A percentile compares a stretch with the other conserved stretches of the same genome.
Evolutionary conservation across 2,329 filamentous ascomycete species (phyloP).

Genomic region (Aspergillus sp.): DNA sequence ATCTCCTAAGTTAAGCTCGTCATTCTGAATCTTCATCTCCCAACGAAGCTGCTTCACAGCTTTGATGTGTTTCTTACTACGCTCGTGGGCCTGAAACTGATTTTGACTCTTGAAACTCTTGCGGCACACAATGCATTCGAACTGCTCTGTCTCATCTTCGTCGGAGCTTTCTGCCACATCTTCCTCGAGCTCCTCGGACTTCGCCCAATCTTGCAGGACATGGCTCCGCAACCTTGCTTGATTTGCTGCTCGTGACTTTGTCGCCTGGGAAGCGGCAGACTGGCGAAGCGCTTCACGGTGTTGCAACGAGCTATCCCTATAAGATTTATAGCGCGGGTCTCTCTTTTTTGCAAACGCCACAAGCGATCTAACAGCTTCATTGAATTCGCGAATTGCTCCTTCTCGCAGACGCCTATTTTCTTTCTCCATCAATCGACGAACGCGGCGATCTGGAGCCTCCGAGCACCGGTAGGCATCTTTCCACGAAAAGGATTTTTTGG

Average conservation of each 20-base stretch:
- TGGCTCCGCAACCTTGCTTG: slow-evolving; percentile 67
- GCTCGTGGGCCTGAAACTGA: slow-evolving; percentile 87
- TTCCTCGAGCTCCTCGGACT: slow-evolving; percentile 55
- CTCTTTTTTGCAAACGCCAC: slow-evolving; percentile 88
- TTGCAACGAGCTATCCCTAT: slow-evolving; percentile 74
- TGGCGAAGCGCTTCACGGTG: slow-evolving; percentile 75
- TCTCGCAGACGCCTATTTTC: slow-evolving; percentile 86
- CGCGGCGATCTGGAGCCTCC: slow-evolving; percentile 81
- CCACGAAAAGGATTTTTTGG: slow-evolving; percentile 85
- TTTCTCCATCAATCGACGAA: slow-evolving; percentile 87
- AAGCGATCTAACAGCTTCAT: slow-evolving; percentile 83
- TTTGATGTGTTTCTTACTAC: slow-evolving; percentile 94
- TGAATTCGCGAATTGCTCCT: slow-evolving; percentile 82
- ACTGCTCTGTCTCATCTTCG: slow-evolving; percentile 53
- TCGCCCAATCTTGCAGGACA: slow-evolving; percentile 74
- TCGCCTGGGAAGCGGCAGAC: slow-evolving; percentile 79
- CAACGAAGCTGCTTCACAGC: slow-evolving; percentile 75
- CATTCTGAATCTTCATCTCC: slow-evolving; percentile 81
- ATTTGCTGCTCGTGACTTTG: slow-evolving; percentile 77
- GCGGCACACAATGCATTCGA: slow-evolving; percentile 63
- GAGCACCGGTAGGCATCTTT: slow-evolving; percentile 79
- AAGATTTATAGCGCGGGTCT: slow-evolving; percentile 79
- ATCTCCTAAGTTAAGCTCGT: slow-evolving; percentile 40
- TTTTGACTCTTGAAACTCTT: slow-evolving; percentile 84
- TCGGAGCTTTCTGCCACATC: slow-evolving; percentile 49